These are phyloP conservation scores for Rhododendron vialii DNA, from an alignment of 148 eudicot genomes.

Conservation along the genomic window DNA sequence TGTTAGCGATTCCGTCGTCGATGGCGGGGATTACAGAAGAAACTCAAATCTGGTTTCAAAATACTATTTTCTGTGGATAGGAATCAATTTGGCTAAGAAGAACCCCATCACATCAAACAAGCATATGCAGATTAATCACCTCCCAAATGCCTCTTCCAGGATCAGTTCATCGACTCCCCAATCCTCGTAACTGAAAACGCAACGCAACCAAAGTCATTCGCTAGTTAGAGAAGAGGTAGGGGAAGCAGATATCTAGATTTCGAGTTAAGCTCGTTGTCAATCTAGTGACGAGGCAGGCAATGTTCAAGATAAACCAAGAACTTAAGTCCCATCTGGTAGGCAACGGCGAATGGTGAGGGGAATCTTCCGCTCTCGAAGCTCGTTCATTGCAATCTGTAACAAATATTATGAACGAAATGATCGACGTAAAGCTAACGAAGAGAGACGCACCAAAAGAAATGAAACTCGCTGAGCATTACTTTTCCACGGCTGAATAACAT, in stretches of 20 bases:
- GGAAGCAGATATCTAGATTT: neutral
- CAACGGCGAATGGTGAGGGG: conserved; percentile 95
- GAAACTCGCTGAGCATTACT: neutral
- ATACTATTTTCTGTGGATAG: too few relatives aligned
- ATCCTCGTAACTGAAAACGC: conserved; percentile 72
- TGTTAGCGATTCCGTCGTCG: neutral
- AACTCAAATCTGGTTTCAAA: too few relatives aligned
- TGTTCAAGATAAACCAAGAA: neutral
- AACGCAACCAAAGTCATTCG: neutral
- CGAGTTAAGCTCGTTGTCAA: neutral
- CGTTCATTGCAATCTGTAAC: conserved; percentile 93
- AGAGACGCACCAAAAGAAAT: neutral
- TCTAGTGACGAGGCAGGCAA: neutral
- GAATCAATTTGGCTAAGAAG: too few relatives aligned
- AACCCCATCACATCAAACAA: neutral
- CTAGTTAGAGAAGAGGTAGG: neutral
- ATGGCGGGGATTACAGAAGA: neutral
- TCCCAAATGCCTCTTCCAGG: conserved; percentile 95
- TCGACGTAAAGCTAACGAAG: neutral
- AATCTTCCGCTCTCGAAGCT: conserved; percentile 77
- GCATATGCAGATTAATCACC: conserved; percentile 38
- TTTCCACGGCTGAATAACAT: neutral
- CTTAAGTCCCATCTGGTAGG: conserved; percentile 89
- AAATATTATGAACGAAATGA: neutral
- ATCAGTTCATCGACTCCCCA: conserved; percentile 98